Conservation (phyloP, 1,284 basidiomycete genomes). For the Melampsora abietis-canadensis region DNA sequence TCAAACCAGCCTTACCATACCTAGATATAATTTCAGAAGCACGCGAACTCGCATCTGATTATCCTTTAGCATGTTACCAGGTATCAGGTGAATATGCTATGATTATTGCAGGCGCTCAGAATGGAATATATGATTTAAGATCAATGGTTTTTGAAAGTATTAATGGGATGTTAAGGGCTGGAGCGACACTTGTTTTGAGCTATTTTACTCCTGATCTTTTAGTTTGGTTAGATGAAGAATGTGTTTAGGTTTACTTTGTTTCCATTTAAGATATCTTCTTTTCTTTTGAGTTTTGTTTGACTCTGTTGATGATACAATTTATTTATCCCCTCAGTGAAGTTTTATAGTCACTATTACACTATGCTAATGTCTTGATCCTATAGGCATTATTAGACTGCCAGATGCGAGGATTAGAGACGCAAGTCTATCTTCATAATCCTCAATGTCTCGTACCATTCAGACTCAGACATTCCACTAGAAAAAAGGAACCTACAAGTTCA, state of each 20-base stretch:
- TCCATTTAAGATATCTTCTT: neutral
- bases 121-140: conserved; percentile 86
- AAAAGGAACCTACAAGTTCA: no score
- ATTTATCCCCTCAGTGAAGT: no score
- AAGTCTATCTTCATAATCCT: no score
- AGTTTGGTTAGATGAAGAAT: conserved; percentile 21
- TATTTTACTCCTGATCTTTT: conserved; percentile 37
- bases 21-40: conserved; percentile 93
- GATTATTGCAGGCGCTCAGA: conserved; percentile 86
- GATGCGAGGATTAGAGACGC: no score
- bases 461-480: no score
- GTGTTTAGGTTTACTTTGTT: neutral
- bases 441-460: no score
- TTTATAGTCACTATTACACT: no score
- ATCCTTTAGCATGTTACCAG: conserved; percentile 84
- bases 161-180: conserved; percentile 85
- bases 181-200: conserved; percentile 56
- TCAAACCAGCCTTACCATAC: conserved; percentile 93
- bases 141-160: conserved; percentile 90
- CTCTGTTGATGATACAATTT: no score
- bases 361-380: no score
- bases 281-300: neutral
- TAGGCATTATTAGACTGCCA: no score
- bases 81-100: conserved; percentile 97
- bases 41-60: conserved; percentile 72